Percentiles rank a stretch among this genome's conserved stretches.
Evolutionary conservation across 202 grass and related monocot species (phyloP).

Genomic region (Musa balbisiana): DNA sequence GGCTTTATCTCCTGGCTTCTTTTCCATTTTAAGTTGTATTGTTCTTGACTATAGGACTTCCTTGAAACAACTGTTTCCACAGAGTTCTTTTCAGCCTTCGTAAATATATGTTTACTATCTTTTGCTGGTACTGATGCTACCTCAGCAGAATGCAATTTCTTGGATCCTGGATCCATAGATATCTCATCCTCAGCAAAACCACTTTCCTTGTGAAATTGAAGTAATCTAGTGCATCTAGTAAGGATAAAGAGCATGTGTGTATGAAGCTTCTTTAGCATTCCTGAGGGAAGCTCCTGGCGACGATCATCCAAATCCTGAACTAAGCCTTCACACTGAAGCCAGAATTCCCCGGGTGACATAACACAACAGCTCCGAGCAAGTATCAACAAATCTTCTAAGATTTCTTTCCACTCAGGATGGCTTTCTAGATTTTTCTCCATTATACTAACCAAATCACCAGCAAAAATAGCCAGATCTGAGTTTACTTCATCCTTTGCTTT

Average conservation of each 20-base stretch:
- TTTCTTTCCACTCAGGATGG: constrained; percentile 98
- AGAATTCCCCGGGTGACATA: constrained; percentile 88
- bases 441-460: constrained; percentile 85
- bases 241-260: constrained; percentile 98
- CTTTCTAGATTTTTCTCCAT: constrained; percentile 92
- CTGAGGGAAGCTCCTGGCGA: constrained; percentile 81
- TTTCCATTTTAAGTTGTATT: constrained; percentile 94
- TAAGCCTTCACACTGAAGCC: constrained; percentile 98
- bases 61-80: constrained; percentile 36
- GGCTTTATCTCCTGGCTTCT: constrained; percentile 95
- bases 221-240: constrained; percentile 91
- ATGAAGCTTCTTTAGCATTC: constrained; percentile 89
- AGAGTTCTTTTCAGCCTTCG: constrained; percentile 39
- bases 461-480: constrained; percentile 90
- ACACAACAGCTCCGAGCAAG: constrained; percentile 96
- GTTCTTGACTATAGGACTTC: constrained; percentile 97
- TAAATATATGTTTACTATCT: constrained; percentile 15
- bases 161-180: constrained; percentile 59
- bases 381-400: constrained; percentile 88
- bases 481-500: constrained; percentile 99
- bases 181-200: constrained; percentile 87
- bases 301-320: constrained; percentile 98
- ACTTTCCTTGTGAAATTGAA: constrained; percentile 97
- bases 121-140: constrained; percentile 34
- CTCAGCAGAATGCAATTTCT: constrained; percentile 74